Conservation (phyloP, 2,329 filamentous ascomycete genomes). For the Diaporthe ampelina region DNA sequence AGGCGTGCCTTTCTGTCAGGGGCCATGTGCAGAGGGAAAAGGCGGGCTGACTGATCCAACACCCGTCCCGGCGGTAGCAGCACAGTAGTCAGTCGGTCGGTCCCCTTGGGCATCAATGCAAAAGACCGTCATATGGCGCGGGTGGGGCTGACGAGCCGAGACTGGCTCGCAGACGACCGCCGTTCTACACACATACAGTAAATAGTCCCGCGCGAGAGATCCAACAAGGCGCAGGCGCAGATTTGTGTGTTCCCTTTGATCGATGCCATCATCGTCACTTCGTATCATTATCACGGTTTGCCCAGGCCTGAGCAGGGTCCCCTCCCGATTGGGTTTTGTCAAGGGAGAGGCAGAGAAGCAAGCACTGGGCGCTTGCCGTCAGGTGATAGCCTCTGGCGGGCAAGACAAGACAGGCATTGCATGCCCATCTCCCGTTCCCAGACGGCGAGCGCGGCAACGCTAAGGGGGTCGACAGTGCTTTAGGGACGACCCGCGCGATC, state of each 20-base stretch:
- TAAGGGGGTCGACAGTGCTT: constrained; percentile 2
- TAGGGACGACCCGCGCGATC: constrained; percentile 36
- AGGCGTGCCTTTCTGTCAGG: constrained; percentile 12
- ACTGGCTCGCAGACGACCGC: constrained; percentile 32
- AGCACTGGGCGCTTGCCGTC: constrained; percentile 13
- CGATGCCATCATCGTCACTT: background rate
- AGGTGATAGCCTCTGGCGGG: constrained; percentile 5
- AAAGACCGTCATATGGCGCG: constrained; percentile 35
- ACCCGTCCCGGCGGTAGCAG: constrained; percentile 24
- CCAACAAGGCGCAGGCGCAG: background rate
- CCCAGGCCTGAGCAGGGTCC: background rate
- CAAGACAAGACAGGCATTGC: constrained; percentile 24
- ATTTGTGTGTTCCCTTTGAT: background rate
- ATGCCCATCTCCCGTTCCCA: constrained; percentile 26
- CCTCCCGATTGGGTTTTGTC: constrained; percentile 8
- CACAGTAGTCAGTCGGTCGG: constrained; percentile 17
- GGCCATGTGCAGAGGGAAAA: background rate
- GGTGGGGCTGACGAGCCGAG: constrained; percentile 38
- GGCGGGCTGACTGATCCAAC: constrained; percentile 20
- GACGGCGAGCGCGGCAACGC: constrained; percentile 38
- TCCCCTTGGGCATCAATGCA: constrained; percentile 41
- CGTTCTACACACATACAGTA: constrained; percentile 1
- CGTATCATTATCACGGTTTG: background rate
- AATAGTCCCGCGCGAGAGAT: constrained; percentile 19
- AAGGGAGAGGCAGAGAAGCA: constrained; percentile 19